These are phyloP conservation scores for Quercus rubra DNA, from an alignment of 306 rosid genomes.

Conservation along the genomic window DNA sequence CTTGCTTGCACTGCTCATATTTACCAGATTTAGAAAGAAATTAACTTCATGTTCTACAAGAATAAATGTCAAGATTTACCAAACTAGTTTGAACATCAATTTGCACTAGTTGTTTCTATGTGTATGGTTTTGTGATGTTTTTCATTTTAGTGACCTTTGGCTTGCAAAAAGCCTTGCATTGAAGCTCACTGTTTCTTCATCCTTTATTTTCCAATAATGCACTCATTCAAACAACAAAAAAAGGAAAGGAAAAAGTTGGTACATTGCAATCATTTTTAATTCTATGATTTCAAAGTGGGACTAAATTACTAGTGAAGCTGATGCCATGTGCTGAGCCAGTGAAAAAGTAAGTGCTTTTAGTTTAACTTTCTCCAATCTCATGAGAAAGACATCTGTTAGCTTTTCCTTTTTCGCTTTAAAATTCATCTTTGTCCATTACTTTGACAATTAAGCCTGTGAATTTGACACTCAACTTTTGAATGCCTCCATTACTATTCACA, in stretches of 20 bases:
- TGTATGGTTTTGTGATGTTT: no score
- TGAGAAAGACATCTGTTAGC: slow-evolving; percentile 25
- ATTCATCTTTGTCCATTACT: slow-evolving; percentile 27
- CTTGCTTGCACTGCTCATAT: no score
- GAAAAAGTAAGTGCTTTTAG: slow-evolving; percentile 32
- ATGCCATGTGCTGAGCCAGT: slow-evolving; percentile 68
- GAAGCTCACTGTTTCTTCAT: background rate
- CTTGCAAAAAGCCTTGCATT: background rate
- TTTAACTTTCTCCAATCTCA: slow-evolving; percentile 39
- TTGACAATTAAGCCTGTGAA: slow-evolving; percentile 39
- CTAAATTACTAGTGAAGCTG: slow-evolving; percentile 32
- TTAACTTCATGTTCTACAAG: no score
- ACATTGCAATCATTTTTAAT: slow-evolving; percentile 48
- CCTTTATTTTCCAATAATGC: background rate
- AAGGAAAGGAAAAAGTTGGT: slow-evolving; percentile 18
- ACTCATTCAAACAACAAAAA: slow-evolving; percentile 10
- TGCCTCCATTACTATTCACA: slow-evolving; percentile 5
- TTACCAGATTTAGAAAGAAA: no score
- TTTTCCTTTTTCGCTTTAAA: slow-evolving; percentile 30
- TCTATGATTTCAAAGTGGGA: slow-evolving; percentile 45
- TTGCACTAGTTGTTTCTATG: background rate
- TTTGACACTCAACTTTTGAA: slow-evolving; percentile 20
- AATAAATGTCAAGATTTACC: background rate
- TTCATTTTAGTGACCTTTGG: background rate
- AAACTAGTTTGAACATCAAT: background rate